phyloP scores from a whole-genome alignment of 2,329 filamentous ascomycete species.

The Beauveria rudraprayagi region DNA sequence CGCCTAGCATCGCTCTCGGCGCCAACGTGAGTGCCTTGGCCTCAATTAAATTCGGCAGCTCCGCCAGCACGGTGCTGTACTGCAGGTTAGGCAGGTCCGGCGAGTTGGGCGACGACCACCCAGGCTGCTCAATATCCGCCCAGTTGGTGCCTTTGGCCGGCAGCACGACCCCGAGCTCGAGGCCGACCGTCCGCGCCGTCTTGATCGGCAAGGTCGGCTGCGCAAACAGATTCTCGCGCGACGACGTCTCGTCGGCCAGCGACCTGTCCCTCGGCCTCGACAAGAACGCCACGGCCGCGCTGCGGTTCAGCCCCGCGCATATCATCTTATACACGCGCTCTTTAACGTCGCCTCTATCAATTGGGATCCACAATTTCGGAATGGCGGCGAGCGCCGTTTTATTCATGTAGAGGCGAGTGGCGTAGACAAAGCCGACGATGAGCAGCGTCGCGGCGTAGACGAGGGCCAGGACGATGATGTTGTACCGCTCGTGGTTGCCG shows the following conservation, averaged over 20 bases:
- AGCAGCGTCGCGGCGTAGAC: constrained; percentile 66
- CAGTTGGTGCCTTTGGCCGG: constrained; percentile 51
- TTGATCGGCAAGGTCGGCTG: constrained; percentile 22
- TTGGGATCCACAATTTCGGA: constrained; percentile 76
- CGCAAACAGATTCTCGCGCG: constrained; percentile 15
- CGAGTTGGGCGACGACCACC: constrained; percentile 77
- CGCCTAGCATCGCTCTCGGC: constrained; percentile 40
- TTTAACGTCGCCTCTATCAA: constrained; percentile 76
- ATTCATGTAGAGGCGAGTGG: constrained; percentile 78
- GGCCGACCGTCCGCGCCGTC: constrained; percentile 24
- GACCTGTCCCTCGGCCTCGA: constrained; percentile 49
- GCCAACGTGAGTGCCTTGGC: constrained; percentile 85
- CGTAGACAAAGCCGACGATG: constrained; percentile 68
- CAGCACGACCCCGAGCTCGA: constrained; percentile 39
- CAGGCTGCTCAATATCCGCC: constrained; percentile 77
- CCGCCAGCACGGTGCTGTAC: constrained; percentile 71
- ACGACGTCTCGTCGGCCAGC: background rate
- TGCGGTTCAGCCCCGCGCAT: constrained; percentile 61
- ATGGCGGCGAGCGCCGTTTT: constrained; percentile 71
- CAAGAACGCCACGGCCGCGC: constrained; percentile 74
- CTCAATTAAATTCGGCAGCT: constrained; percentile 85
- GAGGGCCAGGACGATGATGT: constrained; percentile 74
- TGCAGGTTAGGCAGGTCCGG: constrained; percentile 72
- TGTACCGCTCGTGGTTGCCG: constrained; percentile 57
- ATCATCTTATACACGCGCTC: constrained; percentile 71